phyloP scores from a whole-genome alignment of 1,284 basidiomycete genomes.

The Porodaedalea pini region DNA sequence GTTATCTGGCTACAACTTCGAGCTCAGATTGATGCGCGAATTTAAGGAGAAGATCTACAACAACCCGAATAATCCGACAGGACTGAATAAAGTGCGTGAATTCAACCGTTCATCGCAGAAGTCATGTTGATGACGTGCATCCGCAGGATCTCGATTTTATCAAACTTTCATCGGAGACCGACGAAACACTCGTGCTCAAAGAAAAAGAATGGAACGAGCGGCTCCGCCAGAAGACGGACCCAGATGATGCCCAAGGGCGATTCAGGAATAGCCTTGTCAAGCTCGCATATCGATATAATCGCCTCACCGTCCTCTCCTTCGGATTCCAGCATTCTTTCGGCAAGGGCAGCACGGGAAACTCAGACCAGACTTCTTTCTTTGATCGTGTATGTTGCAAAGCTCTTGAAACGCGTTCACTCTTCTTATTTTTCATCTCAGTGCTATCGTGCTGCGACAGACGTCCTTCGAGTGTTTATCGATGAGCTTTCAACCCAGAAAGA shows the following conservation, averaged over 20 bases:
- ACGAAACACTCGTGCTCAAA: slow-evolving; percentile 57
- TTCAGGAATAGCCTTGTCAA: slow-evolving; percentile 64
- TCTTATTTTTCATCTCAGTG: slow-evolving; percentile 19
- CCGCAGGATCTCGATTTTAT: slow-evolving; percentile 59
- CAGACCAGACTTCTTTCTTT: slow-evolving; percentile 62
- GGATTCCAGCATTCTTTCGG: slow-evolving; percentile 74
- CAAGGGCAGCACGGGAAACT: slow-evolving; percentile 37
- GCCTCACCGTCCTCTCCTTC: slow-evolving; percentile 66
- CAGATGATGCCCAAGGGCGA: slow-evolving; percentile 46
- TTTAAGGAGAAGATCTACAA: slow-evolving; percentile 66
- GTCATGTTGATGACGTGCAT: neutral
- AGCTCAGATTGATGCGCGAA: slow-evolving; percentile 58
- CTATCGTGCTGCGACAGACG: slow-evolving; percentile 43
- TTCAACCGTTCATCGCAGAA: neutral
- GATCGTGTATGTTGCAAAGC: slow-evolving; percentile 48
- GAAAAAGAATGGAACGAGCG: slow-evolving; percentile 51
- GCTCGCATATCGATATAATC: slow-evolving; percentile 64
- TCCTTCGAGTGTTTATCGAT: slow-evolving; percentile 60
- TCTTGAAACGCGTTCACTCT: neutral
- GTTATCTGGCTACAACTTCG: slow-evolving; percentile 67
- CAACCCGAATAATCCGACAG: slow-evolving; percentile 68
- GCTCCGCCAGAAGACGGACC: slow-evolving; percentile 47
- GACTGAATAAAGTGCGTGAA: slow-evolving; percentile 58
- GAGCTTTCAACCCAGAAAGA: slow-evolving; percentile 52
- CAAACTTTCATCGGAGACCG: slow-evolving; percentile 57